phyloP scores from a whole-genome alignment of 176 grass and related monocot genomes.

The Musa itinerans region DNA sequence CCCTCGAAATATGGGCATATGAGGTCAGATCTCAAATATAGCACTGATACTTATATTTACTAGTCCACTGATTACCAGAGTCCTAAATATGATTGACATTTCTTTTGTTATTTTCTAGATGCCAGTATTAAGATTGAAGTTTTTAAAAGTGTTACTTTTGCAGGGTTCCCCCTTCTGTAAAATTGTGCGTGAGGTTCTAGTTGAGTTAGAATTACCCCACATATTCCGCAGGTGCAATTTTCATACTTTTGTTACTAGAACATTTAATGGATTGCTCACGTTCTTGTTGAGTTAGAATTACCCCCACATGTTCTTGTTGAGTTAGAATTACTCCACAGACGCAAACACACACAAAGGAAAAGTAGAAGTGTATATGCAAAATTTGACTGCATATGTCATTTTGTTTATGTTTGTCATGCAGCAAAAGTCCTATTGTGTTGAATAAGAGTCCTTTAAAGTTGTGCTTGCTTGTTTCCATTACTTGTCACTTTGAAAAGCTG shows the following conservation, averaged over 20 bases:
- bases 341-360: no score
- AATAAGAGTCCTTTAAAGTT: no score
- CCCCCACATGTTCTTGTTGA: not conserved
- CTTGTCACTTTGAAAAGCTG: no score
- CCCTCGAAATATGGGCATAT: slow-evolving; percentile 89
- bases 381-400: no score
- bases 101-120: slow-evolving; percentile 5
- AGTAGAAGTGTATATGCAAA: no score
- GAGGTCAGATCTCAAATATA: slow-evolving; percentile 39
- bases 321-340: no score
- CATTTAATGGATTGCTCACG: not conserved
- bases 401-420: no score
- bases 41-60: not conserved
- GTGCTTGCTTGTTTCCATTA: no score
- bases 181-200: slow-evolving; percentile 74
- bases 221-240: slow-evolving; percentile 56
- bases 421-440: no score
- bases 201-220: slow-evolving; percentile 87
- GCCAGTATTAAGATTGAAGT: slow-evolving; percentile 13
- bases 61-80: not conserved
- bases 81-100: not conserved
- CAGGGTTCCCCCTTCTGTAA: slow-evolving; percentile 88
- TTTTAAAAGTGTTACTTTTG: slow-evolving; percentile 9
- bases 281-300: not conserved
- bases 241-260: not conserved